Base-by-base conservation (phyloP, 192 early-diverging fungal genomes). In the Polychytrium aggregatum region DNA sequence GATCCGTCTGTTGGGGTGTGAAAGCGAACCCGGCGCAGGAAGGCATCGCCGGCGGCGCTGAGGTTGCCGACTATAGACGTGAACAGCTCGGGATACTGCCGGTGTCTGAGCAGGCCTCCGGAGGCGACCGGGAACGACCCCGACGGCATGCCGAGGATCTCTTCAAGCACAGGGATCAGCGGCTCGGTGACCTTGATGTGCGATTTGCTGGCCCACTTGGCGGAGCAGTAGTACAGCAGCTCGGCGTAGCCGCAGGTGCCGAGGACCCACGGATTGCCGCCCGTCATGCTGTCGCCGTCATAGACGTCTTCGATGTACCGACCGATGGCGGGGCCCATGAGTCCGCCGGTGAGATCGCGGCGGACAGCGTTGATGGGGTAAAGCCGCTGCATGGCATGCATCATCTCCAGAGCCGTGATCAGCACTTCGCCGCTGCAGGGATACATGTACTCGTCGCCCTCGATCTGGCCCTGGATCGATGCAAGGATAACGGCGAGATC, bases 251-350 rank as follows among this genome's bases (percentile, higher is more conserved):
- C 72, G 11, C 62, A 53, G 0, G 82, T 86, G 8, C 65, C 42
- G 3, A 90, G 68, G 20, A 79, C 68, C 87, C 87, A 90, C 1
- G 87, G 84, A 50, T 90, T 90, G 18, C 81, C 87, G 29, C 13
- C 9, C 0, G 44, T 44, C n/a, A 3, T 30, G 34, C 37, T 31
- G 28, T 69, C 59, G 25, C 85, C 85, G 44, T 87, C 59, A 40
- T 90, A 90, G 16, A 64, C 62, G 62, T 90, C 87, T 55, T 83
- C 87, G 1, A 72, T 63, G 47, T 90, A 90, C 27, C 87, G 51
- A 11, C 85, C 87, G 22, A 83, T 67, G 0, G 78, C 83, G 13
- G 65, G 67, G 14, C 67, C 82, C 8, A 66, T 31, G 2, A 31
- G 43, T 17, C 9, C 39, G 33, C 56, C 26, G 28, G 39, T 26